Evolutionary conservation across 1,284 basidiomycete genomes (phyloP).

Genomic region (Irpex rosettiformis): DNA sequence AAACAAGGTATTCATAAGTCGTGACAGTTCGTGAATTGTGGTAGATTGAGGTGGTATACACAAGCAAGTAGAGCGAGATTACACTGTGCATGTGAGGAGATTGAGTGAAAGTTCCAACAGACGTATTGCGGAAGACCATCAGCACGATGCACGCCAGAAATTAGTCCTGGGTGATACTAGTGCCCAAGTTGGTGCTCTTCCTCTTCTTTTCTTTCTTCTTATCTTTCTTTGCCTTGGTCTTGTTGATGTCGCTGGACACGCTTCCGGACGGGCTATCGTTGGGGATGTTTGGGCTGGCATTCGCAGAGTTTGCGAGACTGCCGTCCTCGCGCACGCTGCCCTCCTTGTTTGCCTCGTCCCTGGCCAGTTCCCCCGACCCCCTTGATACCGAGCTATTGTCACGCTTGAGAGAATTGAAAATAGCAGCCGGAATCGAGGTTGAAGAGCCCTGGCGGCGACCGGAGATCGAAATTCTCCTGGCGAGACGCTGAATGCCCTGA

Average conservation of each 20-base stretch:
- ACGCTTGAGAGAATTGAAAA: constrained; percentile 28
- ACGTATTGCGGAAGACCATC: constrained; percentile 7
- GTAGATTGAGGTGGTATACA: constrained; percentile 4
- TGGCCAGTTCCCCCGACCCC: constrained; percentile 6
- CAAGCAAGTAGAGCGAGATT: constrained; percentile 3
- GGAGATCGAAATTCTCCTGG: constrained; percentile 66
- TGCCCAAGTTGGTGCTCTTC: constrained; percentile 22
- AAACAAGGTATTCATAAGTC: constrained; percentile 16
- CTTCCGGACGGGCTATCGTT: constrained; percentile 29
- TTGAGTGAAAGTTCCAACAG: not conserved
- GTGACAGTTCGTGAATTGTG: constrained; percentile 20
- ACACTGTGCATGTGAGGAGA: constrained; percentile 3
- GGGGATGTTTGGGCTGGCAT: constrained; percentile 2
- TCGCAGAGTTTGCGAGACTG: constrained; percentile 4
- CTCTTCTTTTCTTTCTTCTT: constrained; percentile 32
- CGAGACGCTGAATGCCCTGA: constrained; percentile 79
- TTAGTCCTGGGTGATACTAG: constrained; percentile 9
- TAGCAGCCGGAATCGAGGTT: constrained; percentile 44
- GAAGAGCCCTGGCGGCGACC: constrained; percentile 55
- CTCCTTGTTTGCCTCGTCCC: constrained; percentile 2
- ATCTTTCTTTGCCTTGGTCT: constrained; percentile 27
- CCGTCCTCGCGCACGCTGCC: constrained; percentile 14
- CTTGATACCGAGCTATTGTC: constrained; percentile 23
- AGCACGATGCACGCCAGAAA: not conserved
- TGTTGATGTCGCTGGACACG: constrained; percentile 25